Evolutionary conservation across 2,329 filamentous ascomycete species (phyloP), one percentile per base, ranked within the genome.

Genomic region (Epichloe bromicola): DNA sequence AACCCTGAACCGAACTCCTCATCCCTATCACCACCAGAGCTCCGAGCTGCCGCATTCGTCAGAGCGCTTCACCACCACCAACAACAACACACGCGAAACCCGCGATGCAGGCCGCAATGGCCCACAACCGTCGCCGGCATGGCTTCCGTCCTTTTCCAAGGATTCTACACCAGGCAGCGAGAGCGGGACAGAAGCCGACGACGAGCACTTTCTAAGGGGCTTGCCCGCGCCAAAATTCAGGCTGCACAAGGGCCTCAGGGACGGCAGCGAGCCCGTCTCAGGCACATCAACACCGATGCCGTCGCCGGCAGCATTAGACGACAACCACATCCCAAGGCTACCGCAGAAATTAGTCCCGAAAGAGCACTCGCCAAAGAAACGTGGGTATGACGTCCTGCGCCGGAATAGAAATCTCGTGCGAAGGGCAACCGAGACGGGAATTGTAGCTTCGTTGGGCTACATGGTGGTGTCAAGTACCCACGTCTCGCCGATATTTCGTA

Each of bases 141-240:
- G 51, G n/a, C 59, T 53, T 46, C 54, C 59, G n/a, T 57, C 60
- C 43, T 67, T 71, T 55, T 65, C 70, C 52, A 74, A 72, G 56
- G 75, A 78, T 48, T 79, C 78, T 4, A 74, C 76, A 1, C 76
- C 81, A 2, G 79, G 79, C 11, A 95, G 88, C 65, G 90, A 95
- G 58, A 95, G 89, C 64, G 91, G 91, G 23, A 95, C 90, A 17
- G 91, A 97, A 64, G 91, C 91, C 39, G 91, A 96, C 61, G 91
- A 97, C 69, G 91, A 97, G 66, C 86, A 90, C 56, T 83, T 91
- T 58, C 73, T 95, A 51, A 93, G 85, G 64, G 86, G 89, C 0
- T 70, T 96, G 20, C 90, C 91, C 1, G 87, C 90, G 3, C 86
- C 90, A 2, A 83, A 76, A n/a, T 59, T 76, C 8, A 78, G 81